Evolutionary conservation across 2,329 filamentous ascomycete species (phyloP).

Genomic region (Zymoseptoria tritici): DNA sequence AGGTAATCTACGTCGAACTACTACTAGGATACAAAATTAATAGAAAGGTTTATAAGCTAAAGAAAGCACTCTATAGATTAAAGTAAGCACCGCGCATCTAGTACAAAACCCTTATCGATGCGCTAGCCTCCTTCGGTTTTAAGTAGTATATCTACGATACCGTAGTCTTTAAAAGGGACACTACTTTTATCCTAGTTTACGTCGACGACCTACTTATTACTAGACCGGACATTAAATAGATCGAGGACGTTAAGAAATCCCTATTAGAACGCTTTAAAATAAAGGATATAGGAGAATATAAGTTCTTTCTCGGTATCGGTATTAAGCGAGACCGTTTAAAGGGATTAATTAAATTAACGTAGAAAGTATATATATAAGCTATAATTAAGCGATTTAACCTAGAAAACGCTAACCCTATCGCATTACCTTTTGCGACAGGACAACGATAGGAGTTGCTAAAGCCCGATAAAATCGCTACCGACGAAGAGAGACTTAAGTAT

Average conservation of each 20-base stretch:
- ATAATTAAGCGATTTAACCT: background rate
- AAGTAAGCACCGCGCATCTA: constrained; percentile 2
- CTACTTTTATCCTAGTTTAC: constrained; percentile 2
- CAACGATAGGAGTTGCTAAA: background rate
- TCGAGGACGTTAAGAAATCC: background rate
- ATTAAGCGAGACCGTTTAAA: background rate
- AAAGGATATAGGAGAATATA: background rate
- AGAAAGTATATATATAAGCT: background rate
- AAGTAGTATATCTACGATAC: background rate
- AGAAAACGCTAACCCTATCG: background rate
- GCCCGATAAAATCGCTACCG: background rate
- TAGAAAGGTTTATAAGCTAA: background rate
- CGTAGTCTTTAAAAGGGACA: background rate
- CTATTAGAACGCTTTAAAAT: background rate
- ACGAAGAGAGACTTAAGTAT: background rate
- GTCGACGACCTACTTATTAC: background rate
- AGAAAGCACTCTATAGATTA: background rate
- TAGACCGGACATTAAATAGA: background rate
- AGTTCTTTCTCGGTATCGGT: too few species aligned
- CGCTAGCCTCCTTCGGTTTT: background rate
- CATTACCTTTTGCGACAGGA: background rate
- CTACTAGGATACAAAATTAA: background rate
- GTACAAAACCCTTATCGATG: background rate
- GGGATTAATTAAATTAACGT: background rate
- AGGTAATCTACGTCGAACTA: background rate